Evolutionary conservation across 2,329 filamentous ascomycete genomes (phyloP).

Genomic region (Beauveria varroae): DNA sequence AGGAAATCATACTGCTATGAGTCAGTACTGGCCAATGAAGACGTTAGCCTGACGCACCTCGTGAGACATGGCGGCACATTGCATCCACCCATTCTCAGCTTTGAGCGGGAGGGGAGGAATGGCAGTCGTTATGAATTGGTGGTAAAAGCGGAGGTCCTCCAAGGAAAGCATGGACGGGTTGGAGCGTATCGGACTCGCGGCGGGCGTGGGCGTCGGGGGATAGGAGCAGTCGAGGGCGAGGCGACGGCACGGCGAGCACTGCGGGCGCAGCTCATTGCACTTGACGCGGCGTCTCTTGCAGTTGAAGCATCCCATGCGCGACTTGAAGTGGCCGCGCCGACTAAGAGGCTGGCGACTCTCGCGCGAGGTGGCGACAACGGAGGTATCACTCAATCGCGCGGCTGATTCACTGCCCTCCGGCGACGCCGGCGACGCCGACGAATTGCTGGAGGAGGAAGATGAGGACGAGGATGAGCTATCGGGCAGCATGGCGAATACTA

Average conservation of each 20-base stretch:
- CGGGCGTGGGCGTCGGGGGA: conserved; percentile 14
- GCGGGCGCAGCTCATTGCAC: conserved; percentile 23
- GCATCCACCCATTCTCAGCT: conserved; percentile 25
- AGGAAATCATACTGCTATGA: conserved; percentile 26
- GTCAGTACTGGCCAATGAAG: background rate
- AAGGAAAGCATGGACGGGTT: conserved; percentile 24
- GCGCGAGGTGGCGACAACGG: background rate
- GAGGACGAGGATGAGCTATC: background rate
- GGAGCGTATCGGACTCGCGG: conserved; percentile 7
- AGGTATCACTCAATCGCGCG: background rate
- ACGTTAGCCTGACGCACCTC: conserved; percentile 17
- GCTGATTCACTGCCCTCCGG: background rate
- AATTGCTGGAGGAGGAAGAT: background rate
- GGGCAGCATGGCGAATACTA: background rate
- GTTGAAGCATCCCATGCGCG: conserved; percentile 26
- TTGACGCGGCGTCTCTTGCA: conserved; percentile 26
- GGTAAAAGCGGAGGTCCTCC: conserved; percentile 42
- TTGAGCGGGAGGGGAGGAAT: conserved; percentile 29
- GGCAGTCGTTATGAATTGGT: conserved; percentile 39
- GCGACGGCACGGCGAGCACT: conserved; percentile 24
- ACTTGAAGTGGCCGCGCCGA: conserved; percentile 21
- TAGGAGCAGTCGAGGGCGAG: conserved; percentile 28
- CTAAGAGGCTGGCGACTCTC: conserved; percentile 11
- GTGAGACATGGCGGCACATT: conserved; percentile 28
- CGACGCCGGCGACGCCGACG: conserved; percentile 1